Base-by-base conservation (phyloP, 2,329 filamentous ascomycete species). In the Penicillium sp. region DNA sequence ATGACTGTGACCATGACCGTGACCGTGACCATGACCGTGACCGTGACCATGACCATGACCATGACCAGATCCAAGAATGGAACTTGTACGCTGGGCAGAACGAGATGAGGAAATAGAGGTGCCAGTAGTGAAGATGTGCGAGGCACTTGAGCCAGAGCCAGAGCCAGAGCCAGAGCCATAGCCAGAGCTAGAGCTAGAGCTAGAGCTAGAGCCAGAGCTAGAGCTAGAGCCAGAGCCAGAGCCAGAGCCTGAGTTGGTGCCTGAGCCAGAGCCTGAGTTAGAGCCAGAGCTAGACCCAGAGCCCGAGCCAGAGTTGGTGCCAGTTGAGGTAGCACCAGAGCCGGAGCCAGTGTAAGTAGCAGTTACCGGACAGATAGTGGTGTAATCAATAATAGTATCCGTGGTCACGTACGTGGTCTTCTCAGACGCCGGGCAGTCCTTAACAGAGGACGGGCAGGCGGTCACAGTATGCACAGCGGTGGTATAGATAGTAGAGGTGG, bases 371-470 rank as follows among this genome's bases (percentile, higher is more conserved):
- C 49, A 52, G 41, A 52, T 22, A 20, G 49, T 52, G 11, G 49
- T 52, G 3, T 43, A 45, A 2, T 35, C 49, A 22, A 52, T 31
- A 1, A 52, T 31, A 20, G 49, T 52, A 3, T 52, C 49, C 7
- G 49, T 52, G 6, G 42, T 52, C 20, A 45, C 41, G n/a, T 52
- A 52, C 2, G 49, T 52, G n/a, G 41, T 45, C 15, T 37, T 45
- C 6, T 46, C 20, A 15, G 41, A 45, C 6, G 49, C 49, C 12
- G 49, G 49, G 49, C 49, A 54, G 37, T 37, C 18, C 8, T 8
- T 18, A 11, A 42, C 47, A 18, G 33, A 41, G 4, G 47, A 26
- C 18, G 35, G 47, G 9, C 47, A 49, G 14, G 47, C 47, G 15
- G 47, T 49, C 20, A 49, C 25, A 25, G 47, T 49, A 22, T n/a